phyloP scores from a whole-genome alignment of 306 rosid genomes.

The Luffa aegyptiaca region DNA sequence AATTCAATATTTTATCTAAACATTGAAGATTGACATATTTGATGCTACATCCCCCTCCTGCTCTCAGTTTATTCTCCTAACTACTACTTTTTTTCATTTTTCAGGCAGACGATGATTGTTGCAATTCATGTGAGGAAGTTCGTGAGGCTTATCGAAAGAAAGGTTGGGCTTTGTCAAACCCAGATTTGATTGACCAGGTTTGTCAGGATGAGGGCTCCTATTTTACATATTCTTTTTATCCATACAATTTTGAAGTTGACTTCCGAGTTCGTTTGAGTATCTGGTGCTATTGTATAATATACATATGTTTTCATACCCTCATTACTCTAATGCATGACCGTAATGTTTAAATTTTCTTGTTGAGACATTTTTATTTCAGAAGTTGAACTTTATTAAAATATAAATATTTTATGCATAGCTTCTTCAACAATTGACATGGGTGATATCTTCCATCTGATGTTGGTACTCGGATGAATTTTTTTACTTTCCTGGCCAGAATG shows the following conservation, averaged over 20 bases:
- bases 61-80: background rate
- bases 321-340: background rate
- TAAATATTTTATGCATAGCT: background rate
- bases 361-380: background rate
- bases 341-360: background rate
- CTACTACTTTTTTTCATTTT: background rate
- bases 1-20: background rate
- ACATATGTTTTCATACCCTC: background rate
- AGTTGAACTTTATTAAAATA: background rate
- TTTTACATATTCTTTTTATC: background rate
- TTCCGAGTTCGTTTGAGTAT: background rate
- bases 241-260: background rate
- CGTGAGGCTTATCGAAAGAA: constrained; percentile 93
- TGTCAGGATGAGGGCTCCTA: constrained; percentile 22
- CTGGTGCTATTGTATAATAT: background rate
- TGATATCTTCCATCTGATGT: background rate
- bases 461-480: background rate
- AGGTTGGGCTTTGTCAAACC: constrained; percentile 96
- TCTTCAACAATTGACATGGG: background rate
- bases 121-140: constrained; percentile 89
- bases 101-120: constrained; percentile 86
- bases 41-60: background rate
- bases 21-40: background rate
- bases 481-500: background rate
- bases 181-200: constrained; percentile 89